Conservation (phyloP, 495 filamentous ascomycete genomes). For the Cryomyces minteri region DNA sequence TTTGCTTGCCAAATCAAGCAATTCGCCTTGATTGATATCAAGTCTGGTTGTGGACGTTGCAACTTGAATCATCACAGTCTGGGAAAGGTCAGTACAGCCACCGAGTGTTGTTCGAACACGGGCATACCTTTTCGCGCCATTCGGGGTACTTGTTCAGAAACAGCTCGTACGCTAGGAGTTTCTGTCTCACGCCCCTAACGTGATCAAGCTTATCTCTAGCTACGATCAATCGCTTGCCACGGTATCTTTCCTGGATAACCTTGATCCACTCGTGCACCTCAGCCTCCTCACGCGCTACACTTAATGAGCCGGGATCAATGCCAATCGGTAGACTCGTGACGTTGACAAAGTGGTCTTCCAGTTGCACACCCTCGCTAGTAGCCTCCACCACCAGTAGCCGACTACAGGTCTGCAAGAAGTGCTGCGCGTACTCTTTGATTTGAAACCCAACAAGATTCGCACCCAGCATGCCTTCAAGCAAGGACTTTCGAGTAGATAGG, state of each 20-base stretch:
- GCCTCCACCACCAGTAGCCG: slow-evolving; percentile 73
- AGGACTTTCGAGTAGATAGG: slow-evolving; percentile 61
- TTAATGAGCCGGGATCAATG: slow-evolving; percentile 63
- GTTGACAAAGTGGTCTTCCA: slow-evolving; percentile 86
- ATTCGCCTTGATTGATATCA: no score
- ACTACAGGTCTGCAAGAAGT: slow-evolving; percentile 88
- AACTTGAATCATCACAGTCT: slow-evolving; percentile 79
- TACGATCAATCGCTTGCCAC: slow-evolving; percentile 74
- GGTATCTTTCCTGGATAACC: slow-evolving; percentile 60
- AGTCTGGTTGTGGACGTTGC: slow-evolving; percentile 77
- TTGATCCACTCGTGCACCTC: slow-evolving; percentile 63
- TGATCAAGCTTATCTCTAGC: slow-evolving; percentile 84
- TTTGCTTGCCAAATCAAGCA: no score
- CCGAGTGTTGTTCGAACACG: background rate
- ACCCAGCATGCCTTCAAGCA: slow-evolving; percentile 79
- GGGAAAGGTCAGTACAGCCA: background rate
- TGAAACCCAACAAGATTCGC: slow-evolving; percentile 86
- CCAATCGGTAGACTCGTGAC: slow-evolving; percentile 60
- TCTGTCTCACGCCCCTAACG: slow-evolving; percentile 78
- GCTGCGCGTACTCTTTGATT: slow-evolving; percentile 75
- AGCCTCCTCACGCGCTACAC: slow-evolving; percentile 46
- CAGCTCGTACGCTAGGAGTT: slow-evolving; percentile 78
- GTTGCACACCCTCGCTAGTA: slow-evolving; percentile 66
- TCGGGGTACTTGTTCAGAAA: slow-evolving; percentile 86
- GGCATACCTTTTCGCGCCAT: slow-evolving; percentile 55